Base-by-base conservation (phyloP, 345 rosid species). In the Linum lewisii region DNA sequence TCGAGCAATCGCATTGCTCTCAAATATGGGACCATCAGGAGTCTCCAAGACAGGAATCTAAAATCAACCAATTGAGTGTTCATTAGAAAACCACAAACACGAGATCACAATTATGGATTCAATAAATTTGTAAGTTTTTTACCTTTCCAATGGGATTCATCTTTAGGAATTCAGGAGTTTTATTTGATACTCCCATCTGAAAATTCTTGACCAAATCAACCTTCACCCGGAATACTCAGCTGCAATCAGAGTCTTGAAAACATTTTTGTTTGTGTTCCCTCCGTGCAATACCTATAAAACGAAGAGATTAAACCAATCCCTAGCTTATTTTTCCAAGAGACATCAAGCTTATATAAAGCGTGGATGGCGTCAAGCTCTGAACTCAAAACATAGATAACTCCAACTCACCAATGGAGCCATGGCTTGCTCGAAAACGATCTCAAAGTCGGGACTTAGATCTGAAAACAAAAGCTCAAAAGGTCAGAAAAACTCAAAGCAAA, bases 141-240 rank as follows among this genome's bases (percentile, higher is more conserved):
- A 91, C 96, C 96, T 91, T 91, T 49, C 98, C 98, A 61, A 88
- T 75, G 52, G 98, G 98, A 66, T 86, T 92, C 98, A 82, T 80
- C 79, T 80, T 86, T 47, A 88, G 71, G 63, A 86, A 92, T 65
- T 81, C 93, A 0, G 95, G 88, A 45, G 87, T 75, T 72, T 88
- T 91, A 73, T 88, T 91, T 0, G 93, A 63, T 38, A 84, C 96
- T 38, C 90, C 88, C 92, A 86, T 78, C 83, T 83, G 68, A 64
- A 88, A 88, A n/a, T 80, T 73, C 50, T 81, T 76, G 1, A 58
- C 76, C 54, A 91, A 29, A 54, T 72, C 66, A 63, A 91, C 86
- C 61, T 86, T 36, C 67, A 85, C 87, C 23, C 96, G 18, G 73
- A 57, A 69, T 82, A 91, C 75, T 91, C 98, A 2, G 96, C 98